Conservation (phyloP, 345 rosid genomes). For the Linum trigynum region DNA sequence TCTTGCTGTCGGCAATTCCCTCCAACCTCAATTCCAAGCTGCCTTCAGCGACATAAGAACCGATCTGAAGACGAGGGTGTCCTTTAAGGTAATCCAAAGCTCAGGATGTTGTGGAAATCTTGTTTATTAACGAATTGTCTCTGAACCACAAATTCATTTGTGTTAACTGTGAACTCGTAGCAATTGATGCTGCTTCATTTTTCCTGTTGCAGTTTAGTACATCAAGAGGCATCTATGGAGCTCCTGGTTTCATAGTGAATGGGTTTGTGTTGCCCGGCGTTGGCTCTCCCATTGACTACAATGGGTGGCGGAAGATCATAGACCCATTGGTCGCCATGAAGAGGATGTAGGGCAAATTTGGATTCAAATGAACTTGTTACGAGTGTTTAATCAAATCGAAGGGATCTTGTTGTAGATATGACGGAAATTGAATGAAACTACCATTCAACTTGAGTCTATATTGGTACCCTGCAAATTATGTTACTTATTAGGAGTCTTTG, state of each 20-base stretch:
- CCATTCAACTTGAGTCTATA: too few relatives aligned
- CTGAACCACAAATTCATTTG: too few relatives aligned
- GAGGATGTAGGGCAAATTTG: not conserved
- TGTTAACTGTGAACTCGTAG: too few relatives aligned
- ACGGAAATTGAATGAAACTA: not conserved
- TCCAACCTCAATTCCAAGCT: constrained; percentile 32
- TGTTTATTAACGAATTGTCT: not conserved
- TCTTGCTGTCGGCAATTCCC: constrained; percentile 47
- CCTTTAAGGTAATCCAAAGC: constrained; percentile 51
- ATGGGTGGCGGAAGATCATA: not conserved
- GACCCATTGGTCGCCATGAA: not conserved
- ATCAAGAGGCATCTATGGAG: not conserved
- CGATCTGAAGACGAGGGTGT: constrained; percentile 61
- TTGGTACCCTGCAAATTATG: too few relatives aligned
- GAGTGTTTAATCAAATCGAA: not conserved
- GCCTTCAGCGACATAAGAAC: constrained; percentile 47
- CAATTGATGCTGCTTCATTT: too few relatives aligned
- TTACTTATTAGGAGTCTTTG: too few relatives aligned
- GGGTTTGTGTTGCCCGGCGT: not conserved
- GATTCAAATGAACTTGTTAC: too few relatives aligned
- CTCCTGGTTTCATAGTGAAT: not conserved
- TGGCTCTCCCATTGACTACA: not conserved
- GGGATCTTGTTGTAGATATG: not conserved
- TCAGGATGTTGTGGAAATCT: too few relatives aligned
- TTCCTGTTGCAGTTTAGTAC: not conserved